Evolutionary conservation across 352 stramenopile genomes (phyloP), one percentile per base, ranked within the genome.

Genomic region (Globisporangium nunn): DNA sequence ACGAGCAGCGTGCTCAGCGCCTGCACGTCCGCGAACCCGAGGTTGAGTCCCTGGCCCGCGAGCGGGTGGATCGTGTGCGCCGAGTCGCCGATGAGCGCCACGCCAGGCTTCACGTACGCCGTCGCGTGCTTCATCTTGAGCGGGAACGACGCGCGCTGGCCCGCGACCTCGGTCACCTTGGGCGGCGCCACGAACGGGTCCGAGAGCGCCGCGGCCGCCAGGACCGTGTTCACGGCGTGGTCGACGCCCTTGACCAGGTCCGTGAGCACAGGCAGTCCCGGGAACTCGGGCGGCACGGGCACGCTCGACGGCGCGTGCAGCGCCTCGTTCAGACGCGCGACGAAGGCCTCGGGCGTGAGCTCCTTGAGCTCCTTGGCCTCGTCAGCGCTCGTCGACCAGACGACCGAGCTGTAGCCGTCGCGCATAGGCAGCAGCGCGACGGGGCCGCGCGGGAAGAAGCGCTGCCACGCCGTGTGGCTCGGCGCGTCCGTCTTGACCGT

Each of bases 31-130:
- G 74, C 87, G 29, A 98, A 70, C 15, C 95, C 95, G 48, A 98
- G 72, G 81, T 98, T 98, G 46, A 98, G 74, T 10, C 93, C 93
- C 74, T 98, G 95, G 44, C 95, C 95, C 3, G 95, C 95, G 59
- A 98, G 91, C 37, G 95, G 95, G 75, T 98, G 95, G 56, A 98
- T 94, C 45, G 93, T 95, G 77, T 98, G 95, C 33, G 95, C 95
- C 6, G 95, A 96, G 79, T 98, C 95, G 51, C 95, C 95, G 14
- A 98, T 78, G 48, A 98, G 72, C 8, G 90, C 93, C 33, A 98
- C 70, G 40, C 91, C 76, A 0, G 77, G 73, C 61, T 88, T 87
- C 31, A 90, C 83, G 75, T 97, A 97, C 60, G 77, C 75, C 29
- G 73, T 83, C 29, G 89, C 85, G 66, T 96, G 89, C 61, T 87